Evolutionary conservation across 176 grass and related monocot genomes (phyloP), one percentile per base, ranked within the genome.

Genomic region (Oryza punctata): DNA sequence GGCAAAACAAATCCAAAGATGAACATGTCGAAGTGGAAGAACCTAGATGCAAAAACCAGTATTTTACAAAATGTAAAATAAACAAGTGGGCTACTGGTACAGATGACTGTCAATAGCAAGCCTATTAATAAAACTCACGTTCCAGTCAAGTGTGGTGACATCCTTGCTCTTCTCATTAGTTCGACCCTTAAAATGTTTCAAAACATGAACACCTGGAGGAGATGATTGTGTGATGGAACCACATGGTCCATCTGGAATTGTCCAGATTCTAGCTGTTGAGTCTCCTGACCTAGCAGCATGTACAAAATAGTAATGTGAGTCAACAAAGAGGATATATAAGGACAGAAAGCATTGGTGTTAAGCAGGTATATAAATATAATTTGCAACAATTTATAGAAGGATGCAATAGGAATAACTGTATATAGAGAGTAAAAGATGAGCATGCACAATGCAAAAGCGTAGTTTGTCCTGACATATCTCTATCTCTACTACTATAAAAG

Each of bases 261-360:
- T 92, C 96, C 96, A 98, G 85, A 98, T 98, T 92, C 96, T 95
- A 78, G 96, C 96, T 14, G 96, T 98, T 67, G 96, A 98, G 74
- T 98, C 96, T 87, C 96, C 96, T 45, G 96, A 98, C 41, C 95
- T 97, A 91, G 35, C 57, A 91, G 43, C 57, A 86, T 66, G 52
- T 67, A 78, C 28, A 41, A 84, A 75, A 88, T 79, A 83, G 41
- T 9, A 78, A 13, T 23, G 57, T 40, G 67, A 84, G 33, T 70
- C 41, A 47, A 70, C 27, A 84, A 61, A 15, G 12, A 75, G 45
- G 16, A 67, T 21, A 23, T 23, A 76, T 67, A 60, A 0, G 15
- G n/a, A 68, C 21, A 60, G 38, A 50, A 7, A 78, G 63, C 30
- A 54, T 78, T 59, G n/a, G 28, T 89, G 73, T 14, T 54, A 86